phyloP scores from a whole-genome alignment of 176 grass and related monocot species.

The Poa annua region DNA sequence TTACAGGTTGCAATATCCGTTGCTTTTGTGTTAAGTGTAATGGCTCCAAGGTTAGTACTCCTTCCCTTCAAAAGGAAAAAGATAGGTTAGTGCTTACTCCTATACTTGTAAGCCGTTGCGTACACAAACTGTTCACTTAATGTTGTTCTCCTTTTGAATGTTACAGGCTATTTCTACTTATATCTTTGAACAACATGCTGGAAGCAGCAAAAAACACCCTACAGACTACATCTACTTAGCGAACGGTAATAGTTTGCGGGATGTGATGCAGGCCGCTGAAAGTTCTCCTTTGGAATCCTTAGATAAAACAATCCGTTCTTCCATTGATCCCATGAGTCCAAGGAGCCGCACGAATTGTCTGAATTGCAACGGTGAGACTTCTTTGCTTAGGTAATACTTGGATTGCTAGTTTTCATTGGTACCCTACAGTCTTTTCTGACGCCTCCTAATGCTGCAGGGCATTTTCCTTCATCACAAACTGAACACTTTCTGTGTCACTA shows the following conservation, averaged over 20 bases:
- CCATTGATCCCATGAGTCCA: conserved; percentile 48
- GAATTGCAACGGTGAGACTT: conserved; percentile 64
- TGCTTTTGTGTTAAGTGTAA: conserved; percentile 67
- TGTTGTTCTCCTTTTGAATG: conserved; percentile 22
- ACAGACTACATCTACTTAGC: conserved; percentile 70
- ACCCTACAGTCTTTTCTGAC: conserved; percentile 25
- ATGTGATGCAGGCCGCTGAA: conserved; percentile 52
- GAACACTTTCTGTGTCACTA: conserved; percentile 49
- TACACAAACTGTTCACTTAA: conserved; percentile 31
- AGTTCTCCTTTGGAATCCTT: conserved; percentile 57
- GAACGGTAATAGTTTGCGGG: conserved; percentile 71
- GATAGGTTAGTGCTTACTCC: conserved; percentile 26
- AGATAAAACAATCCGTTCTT: conserved; percentile 57
- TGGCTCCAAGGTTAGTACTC: conserved; percentile 63
- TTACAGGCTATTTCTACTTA: conserved; percentile 68
- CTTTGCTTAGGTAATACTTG: conserved; percentile 25
- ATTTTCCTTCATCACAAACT: conserved; percentile 40
- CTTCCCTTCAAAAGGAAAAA: conserved; percentile 12
- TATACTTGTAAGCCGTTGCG: conserved; percentile 4
- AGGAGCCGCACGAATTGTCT: conserved; percentile 50
- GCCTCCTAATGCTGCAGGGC: conserved; percentile 49
- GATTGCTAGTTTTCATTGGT: conserved; percentile 21
- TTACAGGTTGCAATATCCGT: conserved; percentile 62
- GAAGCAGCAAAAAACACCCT: conserved; percentile 80
- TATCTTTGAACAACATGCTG: conserved; percentile 76